Percentiles rank a stretch among this genome's conserved stretches.
These are phyloP conservation scores for Neonectria hederae DNA, from an alignment of 2,329 filamentous ascomycete species.

Conservation along the genomic window DNA sequence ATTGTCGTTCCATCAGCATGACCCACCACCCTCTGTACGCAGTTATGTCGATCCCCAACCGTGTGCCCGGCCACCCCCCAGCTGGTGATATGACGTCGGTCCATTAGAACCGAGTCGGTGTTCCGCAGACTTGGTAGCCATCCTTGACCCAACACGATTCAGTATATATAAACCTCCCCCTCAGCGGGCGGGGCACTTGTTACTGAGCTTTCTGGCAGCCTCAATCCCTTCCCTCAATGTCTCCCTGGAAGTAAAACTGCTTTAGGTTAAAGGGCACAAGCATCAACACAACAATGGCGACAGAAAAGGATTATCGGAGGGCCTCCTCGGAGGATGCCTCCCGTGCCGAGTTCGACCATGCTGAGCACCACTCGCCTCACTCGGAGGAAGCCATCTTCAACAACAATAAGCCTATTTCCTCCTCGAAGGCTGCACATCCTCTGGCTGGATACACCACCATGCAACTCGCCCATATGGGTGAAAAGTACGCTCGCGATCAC, in stretches of 20 bases:
- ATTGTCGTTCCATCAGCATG: neutral
- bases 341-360: conserved; percentile 24
- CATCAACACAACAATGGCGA: conserved; percentile 4
- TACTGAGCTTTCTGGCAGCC: neutral
- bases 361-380: conserved; percentile 17
- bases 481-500: conserved; percentile 62
- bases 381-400: conserved; percentile 20
- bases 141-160: neutral
- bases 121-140: neutral
- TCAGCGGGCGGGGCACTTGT: rapidly evolving
- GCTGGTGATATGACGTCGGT: conserved; percentile 8
- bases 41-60: conserved; percentile 7
- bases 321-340: conserved; percentile 20
- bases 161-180: neutral
- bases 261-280: neutral
- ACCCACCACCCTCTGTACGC: neutral
- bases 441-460: conserved; percentile 52
- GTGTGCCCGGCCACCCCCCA: neutral
- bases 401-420: conserved; percentile 16
- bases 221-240: neutral
- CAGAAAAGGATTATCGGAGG: conserved; percentile 18
- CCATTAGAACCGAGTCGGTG: neutral
- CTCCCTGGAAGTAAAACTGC: neutral
- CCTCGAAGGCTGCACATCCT: conserved; percentile 43
- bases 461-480: conserved; percentile 64